Conservation (phyloP, 371 early-diverging fungal species). For the Mucor saturninus region DNA sequence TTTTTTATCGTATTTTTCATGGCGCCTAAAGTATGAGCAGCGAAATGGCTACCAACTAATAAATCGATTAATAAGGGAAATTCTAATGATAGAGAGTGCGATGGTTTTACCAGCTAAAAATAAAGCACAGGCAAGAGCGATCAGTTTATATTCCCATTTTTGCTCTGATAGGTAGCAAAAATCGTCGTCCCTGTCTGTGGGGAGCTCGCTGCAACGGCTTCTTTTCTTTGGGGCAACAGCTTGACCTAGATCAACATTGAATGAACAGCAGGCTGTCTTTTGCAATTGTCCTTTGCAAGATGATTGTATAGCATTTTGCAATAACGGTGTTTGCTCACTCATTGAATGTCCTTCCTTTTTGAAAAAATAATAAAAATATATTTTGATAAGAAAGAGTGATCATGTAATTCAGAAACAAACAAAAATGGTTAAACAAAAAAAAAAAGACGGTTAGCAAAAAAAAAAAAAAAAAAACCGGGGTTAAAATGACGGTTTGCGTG, state of each 20-base stretch:
- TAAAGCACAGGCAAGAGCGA: conserved; percentile 72
- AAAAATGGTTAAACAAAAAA: no score
- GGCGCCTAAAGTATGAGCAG: conserved; percentile 75
- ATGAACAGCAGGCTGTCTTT: conserved; percentile 23
- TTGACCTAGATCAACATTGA: conserved; percentile 4
- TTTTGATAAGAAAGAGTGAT: conserved; percentile 14
- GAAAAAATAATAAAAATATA: neutral
- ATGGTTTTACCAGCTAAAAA: conserved; percentile 62
- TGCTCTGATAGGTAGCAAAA: conserved; percentile 37
- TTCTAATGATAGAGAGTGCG: neutral
- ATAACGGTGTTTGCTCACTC: conserved; percentile 31
- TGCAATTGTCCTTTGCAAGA: conserved; percentile 3
- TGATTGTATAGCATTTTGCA: conserved; percentile 8
- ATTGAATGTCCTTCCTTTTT: neutral
- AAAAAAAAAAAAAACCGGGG: neutral
- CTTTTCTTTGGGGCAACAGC: conserved; percentile 15
- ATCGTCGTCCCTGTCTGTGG: conserved; percentile 13
- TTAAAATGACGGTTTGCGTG: neutral
- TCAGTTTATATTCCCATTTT: conserved; percentile 60
- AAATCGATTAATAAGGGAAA: neutral
- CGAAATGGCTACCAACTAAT: conserved; percentile 76
- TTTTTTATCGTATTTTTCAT: conserved; percentile 72
- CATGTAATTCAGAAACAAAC: no score
- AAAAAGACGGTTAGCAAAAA: neutral
- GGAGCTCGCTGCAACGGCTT: neutral